Evolutionary conservation across 768 basidiomycete species (phyloP), one percentile per base, ranked within the genome.

Genomic region (Baorangia bicolor): DNA sequence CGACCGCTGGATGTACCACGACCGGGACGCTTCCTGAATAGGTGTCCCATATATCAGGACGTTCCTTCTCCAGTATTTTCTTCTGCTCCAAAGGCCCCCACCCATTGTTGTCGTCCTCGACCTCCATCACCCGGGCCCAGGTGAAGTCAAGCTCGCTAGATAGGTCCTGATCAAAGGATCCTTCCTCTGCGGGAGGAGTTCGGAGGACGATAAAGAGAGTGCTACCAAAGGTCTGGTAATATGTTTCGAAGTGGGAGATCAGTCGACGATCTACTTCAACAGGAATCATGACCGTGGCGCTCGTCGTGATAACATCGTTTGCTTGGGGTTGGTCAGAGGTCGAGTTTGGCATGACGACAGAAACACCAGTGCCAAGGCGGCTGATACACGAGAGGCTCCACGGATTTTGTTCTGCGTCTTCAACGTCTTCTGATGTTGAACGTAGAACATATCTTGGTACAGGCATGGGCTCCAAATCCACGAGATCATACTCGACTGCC

Each of bases 71-170:
- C 5, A 16, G 9, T 10, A 4, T 27, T n/a, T 20, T n/a, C 37
- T 4, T 45, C 18, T 31, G 30, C 30, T 11, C 37, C 60, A 52
- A 57, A 5, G 48, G 51, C 27, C 51, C 56, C 52, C 60, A 62
- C 12, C 28, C 37, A 4, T 62, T 30, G 30, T 30, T 30, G 10
- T 11, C 12, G 30, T 8, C 53, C 18, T 52, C 51, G 28, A 46
- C 55, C 3, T 56, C 49, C 55, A 41, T 39, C 55, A 41, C 34
- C 49, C 14, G 27, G 14, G 28, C 28, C 30, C 10, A 2, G 30
- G 30, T 30, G 10, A 2, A 30, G 30, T 30, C 30, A 2, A 30
- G 8, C 30, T 30, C 30, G 12, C 30, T 30, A 30, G 1, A 30
- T 30, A 30, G 30, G 30, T 30, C 4, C 1, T 11, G 12, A 14